Base-by-base conservation (phyloP, 2,329 filamentous ascomycete genomes). In the Hymenoscyphus fructigenus region DNA sequence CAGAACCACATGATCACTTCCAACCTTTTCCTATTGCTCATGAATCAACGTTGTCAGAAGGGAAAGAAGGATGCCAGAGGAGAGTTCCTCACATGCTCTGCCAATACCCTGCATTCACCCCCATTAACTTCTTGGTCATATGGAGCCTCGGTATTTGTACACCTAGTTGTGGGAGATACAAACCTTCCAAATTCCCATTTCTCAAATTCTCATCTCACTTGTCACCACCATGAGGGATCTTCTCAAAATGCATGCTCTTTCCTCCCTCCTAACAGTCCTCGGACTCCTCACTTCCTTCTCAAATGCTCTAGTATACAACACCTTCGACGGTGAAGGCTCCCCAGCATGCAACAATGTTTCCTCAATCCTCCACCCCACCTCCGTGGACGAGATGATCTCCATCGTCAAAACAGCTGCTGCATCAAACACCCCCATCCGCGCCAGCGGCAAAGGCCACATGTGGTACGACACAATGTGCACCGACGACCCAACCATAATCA, bases 381-480 rank as follows among this genome's bases (percentile, higher is more conserved):
- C 53, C 5, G 57, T 69, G 10, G 61, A 63, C 34, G 66, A 69
- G 34, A 66, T 69, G 64, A 65, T 68, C 20, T 60, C 58, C 14
- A 58, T 69, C 26, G 66, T 69, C 44, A 62, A 68, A 59, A 53
- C 23, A 28, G 67, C 67, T 20, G 60, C 67, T 38, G 38, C 29
- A 17, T 63, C 53, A 15, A 64, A 64, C 26, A 67, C 56, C 5
- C 67, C 67, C 10, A 36, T 69, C 6, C 59, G 67, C 60, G 67
- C 67, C n/a, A 65, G 62, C 32, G 67, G 67, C 0, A 69, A 69
- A 55, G 64, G 66, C 1, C 67, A 69, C 32, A 67, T 66, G 66
- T 69, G 67, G 67, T 69, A 69, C 28, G 66, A 69, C 53, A 69
- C 67, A 20, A 69, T 69, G 67, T 69, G 67, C 47, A 63, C 66